Evolutionary conservation across 2,329 filamentous ascomycete genomes (phyloP).

Genomic region (Ascochyta lentis): DNA sequence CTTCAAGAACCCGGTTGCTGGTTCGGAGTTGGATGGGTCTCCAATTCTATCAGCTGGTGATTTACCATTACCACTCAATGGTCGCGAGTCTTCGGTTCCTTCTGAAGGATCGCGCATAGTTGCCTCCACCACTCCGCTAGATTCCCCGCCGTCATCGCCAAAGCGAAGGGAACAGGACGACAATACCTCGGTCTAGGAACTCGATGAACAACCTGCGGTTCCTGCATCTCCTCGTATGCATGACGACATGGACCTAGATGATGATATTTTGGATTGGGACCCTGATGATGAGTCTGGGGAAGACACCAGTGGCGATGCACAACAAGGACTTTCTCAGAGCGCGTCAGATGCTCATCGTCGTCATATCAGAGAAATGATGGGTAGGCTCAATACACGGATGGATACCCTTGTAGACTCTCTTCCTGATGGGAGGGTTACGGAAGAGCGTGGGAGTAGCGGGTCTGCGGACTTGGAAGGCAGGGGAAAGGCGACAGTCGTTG

Average conservation of each 20-base stretch:
- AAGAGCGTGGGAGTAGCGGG: not conserved
- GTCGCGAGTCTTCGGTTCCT: not conserved
- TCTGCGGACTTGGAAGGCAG: not conserved
- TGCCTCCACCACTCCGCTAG: not conserved
- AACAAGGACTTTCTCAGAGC: not conserved
- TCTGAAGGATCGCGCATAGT: not conserved
- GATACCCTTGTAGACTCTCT: not conserved
- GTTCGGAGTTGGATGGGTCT: not conserved
- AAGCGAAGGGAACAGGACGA: not conserved
- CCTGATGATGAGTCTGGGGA: not conserved
- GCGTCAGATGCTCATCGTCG: not conserved
- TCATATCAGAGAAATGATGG: not conserved
- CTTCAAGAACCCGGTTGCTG: not conserved
- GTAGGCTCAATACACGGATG: not conserved
- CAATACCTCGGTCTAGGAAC: not conserved
- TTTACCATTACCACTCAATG: too few species aligned
- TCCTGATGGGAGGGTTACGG: not conserved
- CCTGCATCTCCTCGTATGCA: not conserved
- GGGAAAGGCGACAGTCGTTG: not conserved
- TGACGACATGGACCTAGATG: slow-evolving; percentile 1
- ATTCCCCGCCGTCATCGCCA: not conserved
- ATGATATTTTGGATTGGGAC: not conserved
- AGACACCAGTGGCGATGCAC: too few species aligned
- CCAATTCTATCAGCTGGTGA: not conserved
- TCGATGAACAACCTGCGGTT: not conserved